phyloP scores from a whole-genome alignment of 139 green algal genomes.

The Volvox reticuliferus region DNA sequence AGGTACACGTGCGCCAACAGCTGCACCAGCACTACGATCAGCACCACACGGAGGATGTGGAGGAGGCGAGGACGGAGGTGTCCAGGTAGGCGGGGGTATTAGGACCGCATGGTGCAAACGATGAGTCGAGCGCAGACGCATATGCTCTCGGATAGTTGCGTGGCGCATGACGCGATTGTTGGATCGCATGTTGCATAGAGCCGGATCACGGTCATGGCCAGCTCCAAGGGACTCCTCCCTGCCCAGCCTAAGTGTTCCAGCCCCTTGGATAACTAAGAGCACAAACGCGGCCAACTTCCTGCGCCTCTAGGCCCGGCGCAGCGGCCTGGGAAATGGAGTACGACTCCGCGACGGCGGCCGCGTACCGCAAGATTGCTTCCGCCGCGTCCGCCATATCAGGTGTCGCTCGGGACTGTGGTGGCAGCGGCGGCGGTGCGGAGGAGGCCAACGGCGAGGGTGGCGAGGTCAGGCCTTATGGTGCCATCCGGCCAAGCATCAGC shows the following conservation, averaged over 20 bases:
- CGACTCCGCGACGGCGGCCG: conserved; percentile 4
- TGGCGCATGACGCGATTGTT: too few species aligned
- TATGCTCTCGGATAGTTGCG: too few species aligned
- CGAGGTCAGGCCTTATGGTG: background rate
- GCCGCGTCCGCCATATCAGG: background rate
- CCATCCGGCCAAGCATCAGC: background rate
- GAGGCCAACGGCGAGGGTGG: background rate
- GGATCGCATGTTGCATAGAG: too few species aligned
- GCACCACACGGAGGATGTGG: background rate
- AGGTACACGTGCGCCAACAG: background rate
- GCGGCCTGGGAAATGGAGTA: background rate
- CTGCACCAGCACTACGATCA: background rate
- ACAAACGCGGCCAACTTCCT: too few species aligned
- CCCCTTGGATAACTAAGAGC: too few species aligned
- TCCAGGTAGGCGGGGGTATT: conserved; percentile 5
- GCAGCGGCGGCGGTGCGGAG: background rate
- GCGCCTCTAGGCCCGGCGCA: background rate
- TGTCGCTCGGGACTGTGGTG: background rate
- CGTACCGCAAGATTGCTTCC: background rate
- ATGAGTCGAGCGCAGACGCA: too few species aligned
- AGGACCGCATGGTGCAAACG: too few species aligned
- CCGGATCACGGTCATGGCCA: too few species aligned
- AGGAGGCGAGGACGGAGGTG: conserved; percentile 12
- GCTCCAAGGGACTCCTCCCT: too few species aligned
- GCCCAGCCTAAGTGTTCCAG: too few species aligned